Conservation (phyloP, 352 stramenopile genomes). For the Phytopythium chamaehyphon region DNA sequence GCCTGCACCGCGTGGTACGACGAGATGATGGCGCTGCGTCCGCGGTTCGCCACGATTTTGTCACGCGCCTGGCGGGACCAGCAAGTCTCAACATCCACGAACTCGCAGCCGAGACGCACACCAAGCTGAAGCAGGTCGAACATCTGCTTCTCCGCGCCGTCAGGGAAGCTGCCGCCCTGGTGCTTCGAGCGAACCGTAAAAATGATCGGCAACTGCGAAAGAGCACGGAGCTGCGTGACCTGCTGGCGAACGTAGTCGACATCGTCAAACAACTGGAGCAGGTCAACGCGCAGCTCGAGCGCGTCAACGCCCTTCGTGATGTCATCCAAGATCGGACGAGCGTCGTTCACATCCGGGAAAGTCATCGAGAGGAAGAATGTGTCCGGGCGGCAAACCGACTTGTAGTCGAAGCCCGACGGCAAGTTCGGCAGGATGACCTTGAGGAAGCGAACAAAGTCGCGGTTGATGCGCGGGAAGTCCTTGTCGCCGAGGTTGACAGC, state of each 20-base stretch:
- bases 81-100: conserved; percentile 95
- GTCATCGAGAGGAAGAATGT: conserved; percentile 83
- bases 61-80: conserved; percentile 70
- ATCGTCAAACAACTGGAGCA: conserved; percentile 68
- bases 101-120: conserved; percentile 92
- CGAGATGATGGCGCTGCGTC: conserved; percentile 62
- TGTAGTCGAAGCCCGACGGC: conserved; percentile 45
- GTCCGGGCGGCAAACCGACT: conserved; percentile 36
- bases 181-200: conserved; percentile 94
- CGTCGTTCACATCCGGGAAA: conserved; percentile 53
- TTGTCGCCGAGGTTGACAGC: conserved; percentile 48
- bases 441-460: conserved; percentile 72
- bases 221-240: conserved; percentile 70
- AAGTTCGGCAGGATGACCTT: conserved; percentile 47
- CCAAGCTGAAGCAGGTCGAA: conserved; percentile 88
- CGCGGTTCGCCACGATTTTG: conserved; percentile 35
- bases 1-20: conserved; percentile 72
- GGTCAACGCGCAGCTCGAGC: conserved; percentile 95
- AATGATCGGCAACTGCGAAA: conserved; percentile 93
- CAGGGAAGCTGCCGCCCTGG: conserved; percentile 94
- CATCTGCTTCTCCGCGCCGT: conserved; percentile 83
- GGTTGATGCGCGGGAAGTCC: conserved; percentile 53
- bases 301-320: conserved; percentile 89
- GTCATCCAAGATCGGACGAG: conserved; percentile 36
- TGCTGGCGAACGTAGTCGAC: conserved; percentile 61